Base-by-base conservation (phyloP, 305 asterid genomes). In the Fraxinus dipetala region DNA sequence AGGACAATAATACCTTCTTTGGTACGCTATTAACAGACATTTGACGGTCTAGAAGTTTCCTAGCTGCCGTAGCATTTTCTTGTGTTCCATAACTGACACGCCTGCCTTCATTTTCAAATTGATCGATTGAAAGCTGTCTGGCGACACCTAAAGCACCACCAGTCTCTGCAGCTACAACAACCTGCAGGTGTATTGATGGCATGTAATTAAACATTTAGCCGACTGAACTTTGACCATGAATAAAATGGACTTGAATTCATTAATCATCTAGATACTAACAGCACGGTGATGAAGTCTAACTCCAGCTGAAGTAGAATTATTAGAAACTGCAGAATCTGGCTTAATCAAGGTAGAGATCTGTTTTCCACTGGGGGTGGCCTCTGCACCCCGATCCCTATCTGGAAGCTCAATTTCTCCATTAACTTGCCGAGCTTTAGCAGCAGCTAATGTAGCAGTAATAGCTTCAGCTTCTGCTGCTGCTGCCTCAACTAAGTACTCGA, bases 381-480 rank as follows among this genome's bases (percentile, higher is more conserved):
- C 99, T 4, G 98, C 93, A 81, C 98, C 98, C 65, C 96, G 98
- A 85, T 96, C 99, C 81, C 97, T 92, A 83, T 95, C 98, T 13
- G 95, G 98, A 76, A 89, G 83, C 81, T 96, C 99, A 86, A 89
- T 89, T 86, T 94, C 99, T 80, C 99, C 99, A 87, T 95, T 96
- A 82, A 77, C 87, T 85, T 94, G 97, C 26, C 99, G 92, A 88
- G 98, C 99, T 90, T 96, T 96, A 65, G 99, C 99, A 84, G 99
- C 99, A 54, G 98, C 98, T 84, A 96, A 76, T 48, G 99, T 90
- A 24, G 98, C 98, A 85, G 88, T 89, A 76, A 96, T 96, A 81
- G 99, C 99, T 90, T 96, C 98, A 75, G 98, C 98, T 88, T 96
- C 99, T 6, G 99, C 99, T 30, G 99, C 98, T 36, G 99, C 85